Percentiles rank a stretch among this genome's conserved stretches.
Conservation (phyloP, 2,329 filamentous ascomycete species). For the Botrytis byssoidea region DNA sequence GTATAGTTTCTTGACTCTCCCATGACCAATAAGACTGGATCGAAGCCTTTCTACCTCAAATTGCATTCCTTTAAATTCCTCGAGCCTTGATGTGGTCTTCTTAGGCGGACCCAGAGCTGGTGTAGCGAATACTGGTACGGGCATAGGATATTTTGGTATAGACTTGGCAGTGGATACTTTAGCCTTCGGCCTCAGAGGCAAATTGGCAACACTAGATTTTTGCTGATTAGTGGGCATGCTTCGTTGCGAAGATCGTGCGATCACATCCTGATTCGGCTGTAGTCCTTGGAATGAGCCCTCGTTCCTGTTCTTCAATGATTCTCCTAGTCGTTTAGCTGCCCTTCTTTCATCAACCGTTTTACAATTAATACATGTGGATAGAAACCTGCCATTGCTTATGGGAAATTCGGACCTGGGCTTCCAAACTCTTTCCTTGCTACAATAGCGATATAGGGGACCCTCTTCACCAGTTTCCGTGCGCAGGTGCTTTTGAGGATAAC, state of each 20-base stretch:
- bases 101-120: not conserved
- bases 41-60: not conserved
- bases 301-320: not conserved
- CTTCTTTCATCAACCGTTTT: fast-evolving
- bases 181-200: not conserved
- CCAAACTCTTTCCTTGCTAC: not conserved
- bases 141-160: not conserved
- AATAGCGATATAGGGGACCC: not conserved
- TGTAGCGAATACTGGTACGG: not conserved
- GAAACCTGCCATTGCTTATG: not conserved
- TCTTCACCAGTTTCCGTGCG: not conserved
- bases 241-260: not conserved
- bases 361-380: not conserved
- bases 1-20: not conserved
- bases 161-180: not conserved
- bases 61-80: not conserved
- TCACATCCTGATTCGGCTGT: not conserved
- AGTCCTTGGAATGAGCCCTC: not conserved
- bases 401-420: not conserved
- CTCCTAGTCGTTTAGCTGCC: not conserved
- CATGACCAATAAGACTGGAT: not conserved
- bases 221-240: not conserved
- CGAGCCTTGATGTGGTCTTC: not conserved
- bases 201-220: not conserved
- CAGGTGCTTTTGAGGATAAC: not conserved